Percentiles rank a stretch among this genome's conserved stretches.
These are phyloP conservation scores for Aspergillus fructus DNA, from an alignment of 2,329 filamentous ascomycete species.

Conservation along the genomic window DNA sequence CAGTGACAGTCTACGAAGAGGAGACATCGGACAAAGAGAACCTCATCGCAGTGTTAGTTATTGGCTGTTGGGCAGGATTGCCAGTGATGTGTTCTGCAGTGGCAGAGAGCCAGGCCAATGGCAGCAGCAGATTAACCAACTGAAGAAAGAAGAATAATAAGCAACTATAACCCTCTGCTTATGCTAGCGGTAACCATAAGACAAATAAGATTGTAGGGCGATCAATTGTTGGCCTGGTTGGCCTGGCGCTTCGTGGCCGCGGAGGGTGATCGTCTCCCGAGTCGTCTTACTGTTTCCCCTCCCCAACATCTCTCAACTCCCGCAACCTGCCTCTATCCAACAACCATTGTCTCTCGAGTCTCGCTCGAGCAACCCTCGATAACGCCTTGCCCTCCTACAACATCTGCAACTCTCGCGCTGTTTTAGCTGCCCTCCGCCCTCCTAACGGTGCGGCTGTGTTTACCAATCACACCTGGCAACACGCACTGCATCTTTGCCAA, in stretches of 20 bases:
- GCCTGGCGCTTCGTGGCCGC: conserved; percentile 2
- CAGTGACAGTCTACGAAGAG: not conserved
- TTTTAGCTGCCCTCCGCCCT: conserved; percentile 3
- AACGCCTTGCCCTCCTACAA: not conserved
- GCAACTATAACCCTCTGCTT: conserved; percentile 7
- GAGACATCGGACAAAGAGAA: not conserved
- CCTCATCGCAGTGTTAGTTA: not conserved
- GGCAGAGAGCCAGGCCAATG: not conserved
- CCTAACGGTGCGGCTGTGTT: conserved; percentile 28
- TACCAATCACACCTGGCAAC: conserved; percentile 27
- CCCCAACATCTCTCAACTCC: not conserved
- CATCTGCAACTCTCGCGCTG: not conserved
- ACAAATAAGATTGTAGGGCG: conserved; percentile 9
- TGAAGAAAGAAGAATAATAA: conserved; percentile 8
- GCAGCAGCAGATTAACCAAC: not conserved
- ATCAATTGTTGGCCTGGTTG: conserved; percentile 1
- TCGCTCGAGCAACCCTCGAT: not conserved
- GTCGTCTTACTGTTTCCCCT: not conserved
- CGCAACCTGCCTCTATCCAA: not conserved
- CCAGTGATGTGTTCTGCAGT: conserved; percentile 3
- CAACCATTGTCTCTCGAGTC: not conserved
- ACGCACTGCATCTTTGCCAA: conserved; percentile 36
- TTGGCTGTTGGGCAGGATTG: not conserved
- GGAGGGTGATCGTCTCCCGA: not conserved
- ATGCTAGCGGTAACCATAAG: not conserved